Percentiles rank a stretch among this genome's conserved stretches.
phyloP scores from a whole-genome alignment of 345 rosid species.

The Noccaea caerulescens region DNA sequence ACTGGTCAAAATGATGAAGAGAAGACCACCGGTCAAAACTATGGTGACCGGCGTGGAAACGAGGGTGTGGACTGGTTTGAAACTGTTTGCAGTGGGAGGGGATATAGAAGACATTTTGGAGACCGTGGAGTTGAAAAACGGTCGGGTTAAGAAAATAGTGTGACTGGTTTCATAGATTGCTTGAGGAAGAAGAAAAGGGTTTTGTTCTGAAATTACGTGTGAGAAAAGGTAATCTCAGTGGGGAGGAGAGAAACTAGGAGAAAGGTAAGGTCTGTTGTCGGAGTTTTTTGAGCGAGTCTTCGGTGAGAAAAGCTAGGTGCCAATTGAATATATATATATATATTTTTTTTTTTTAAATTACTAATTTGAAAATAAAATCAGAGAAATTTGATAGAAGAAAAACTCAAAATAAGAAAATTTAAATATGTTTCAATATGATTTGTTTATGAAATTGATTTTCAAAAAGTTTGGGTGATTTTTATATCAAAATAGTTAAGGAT shows the following conservation, averaged over 20 bases:
- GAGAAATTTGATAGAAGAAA: neutral
- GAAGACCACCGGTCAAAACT: slow-evolving; percentile 58
- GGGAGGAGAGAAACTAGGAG: slow-evolving; percentile 41
- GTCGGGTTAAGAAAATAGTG: slow-evolving; percentile 22
- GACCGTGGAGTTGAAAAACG: slow-evolving; percentile 33
- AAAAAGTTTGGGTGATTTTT: no score
- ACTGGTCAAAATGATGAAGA: slow-evolving; percentile 59
- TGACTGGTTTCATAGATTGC: slow-evolving; percentile 31
- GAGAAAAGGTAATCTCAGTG: slow-evolving; percentile 28
- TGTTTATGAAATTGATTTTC: no score
- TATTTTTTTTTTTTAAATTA: neutral
- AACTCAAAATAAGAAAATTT: neutral
- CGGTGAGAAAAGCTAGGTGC: slow-evolving; percentile 35
- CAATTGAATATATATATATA: no score
- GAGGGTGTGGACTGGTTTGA: slow-evolving; percentile 28
- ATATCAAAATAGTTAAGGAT: no score
- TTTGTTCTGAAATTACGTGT: slow-evolving; percentile 25
- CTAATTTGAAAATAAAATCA: neutral
- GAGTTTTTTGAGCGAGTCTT: slow-evolving; percentile 39
- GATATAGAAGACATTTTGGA: slow-evolving; percentile 41
- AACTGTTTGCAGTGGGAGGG: neutral
- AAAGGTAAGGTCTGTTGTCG: slow-evolving; percentile 19
- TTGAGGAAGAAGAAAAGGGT: slow-evolving; percentile 35
- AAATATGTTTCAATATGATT: no score
- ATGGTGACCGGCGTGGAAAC: slow-evolving; percentile 55